These are phyloP conservation scores for Lodderomyces theae DNA, from an alignment of 1,139 yeast genomes.

Conservation along the genomic window DNA sequence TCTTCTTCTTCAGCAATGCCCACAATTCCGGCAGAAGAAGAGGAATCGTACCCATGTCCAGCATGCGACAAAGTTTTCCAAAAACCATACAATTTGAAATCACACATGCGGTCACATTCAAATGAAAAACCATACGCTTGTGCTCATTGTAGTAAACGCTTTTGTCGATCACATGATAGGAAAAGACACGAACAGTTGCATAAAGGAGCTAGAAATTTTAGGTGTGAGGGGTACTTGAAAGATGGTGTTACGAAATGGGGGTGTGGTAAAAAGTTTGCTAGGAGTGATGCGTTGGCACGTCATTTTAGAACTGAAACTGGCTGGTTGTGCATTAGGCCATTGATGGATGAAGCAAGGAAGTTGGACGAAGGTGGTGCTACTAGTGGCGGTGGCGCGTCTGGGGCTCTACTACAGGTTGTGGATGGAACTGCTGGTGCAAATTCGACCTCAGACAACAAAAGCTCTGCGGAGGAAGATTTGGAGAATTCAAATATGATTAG, in stretches of 20 bases:
- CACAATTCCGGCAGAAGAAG: not conserved
- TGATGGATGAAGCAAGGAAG: conserved; percentile 48
- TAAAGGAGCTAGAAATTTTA: conserved; percentile 53
- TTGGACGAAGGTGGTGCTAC: conserved; percentile 16
- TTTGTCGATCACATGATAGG: conserved; percentile 57
- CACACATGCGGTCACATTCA: conserved; percentile 57
- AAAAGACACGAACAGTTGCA: conserved; percentile 56
- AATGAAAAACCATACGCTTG: conserved; percentile 55
- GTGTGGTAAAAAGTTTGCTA: conserved; percentile 55
- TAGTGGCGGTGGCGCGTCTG: conserved; percentile 1
- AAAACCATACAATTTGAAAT: conserved; percentile 54
- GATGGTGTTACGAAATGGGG: conserved; percentile 58
- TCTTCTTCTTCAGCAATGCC: not conserved
- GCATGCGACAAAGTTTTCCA: conserved; percentile 50
- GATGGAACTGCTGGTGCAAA: not conserved
- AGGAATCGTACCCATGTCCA: conserved; percentile 37
- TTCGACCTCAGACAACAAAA: conserved; percentile 2
- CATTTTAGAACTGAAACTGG: conserved; percentile 61
- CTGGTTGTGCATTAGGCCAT: conserved; percentile 53
- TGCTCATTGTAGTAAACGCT: conserved; percentile 45
- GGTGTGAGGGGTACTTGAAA: conserved; percentile 51
- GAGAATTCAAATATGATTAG: conserved; percentile 21
- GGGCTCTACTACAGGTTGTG: not conserved
- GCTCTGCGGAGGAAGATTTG: conserved; percentile 10
- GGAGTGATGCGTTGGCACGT: conserved; percentile 56